Percentiles rank a stretch among this genome's conserved stretches.
These are phyloP conservation scores for Cryptococcus wingfieldii DNA, from an alignment of 1,284 basidiomycete genomes.

Conservation along the genomic window DNA sequence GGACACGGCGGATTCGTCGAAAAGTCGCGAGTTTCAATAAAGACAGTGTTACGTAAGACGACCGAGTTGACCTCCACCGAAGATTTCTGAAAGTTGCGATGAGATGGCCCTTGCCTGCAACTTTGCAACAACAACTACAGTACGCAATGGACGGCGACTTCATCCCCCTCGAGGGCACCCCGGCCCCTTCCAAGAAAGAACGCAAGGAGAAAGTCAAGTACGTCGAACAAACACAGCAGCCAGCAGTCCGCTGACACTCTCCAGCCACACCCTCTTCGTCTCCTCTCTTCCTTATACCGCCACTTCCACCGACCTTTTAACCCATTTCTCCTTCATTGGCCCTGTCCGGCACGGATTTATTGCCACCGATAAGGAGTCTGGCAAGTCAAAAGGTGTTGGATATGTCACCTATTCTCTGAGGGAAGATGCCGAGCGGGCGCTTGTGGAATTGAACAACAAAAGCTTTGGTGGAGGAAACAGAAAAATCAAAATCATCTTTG, in stretches of 20 bases:
- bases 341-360: constrained; percentile 93
- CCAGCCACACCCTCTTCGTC: constrained; percentile 47
- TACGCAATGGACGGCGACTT: constrained; percentile 35
- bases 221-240: constrained; percentile 6
- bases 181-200: constrained; percentile 13
- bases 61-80: not conserved
- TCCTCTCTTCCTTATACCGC: constrained; percentile 72
- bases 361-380: constrained; percentile 65
- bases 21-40: not conserved
- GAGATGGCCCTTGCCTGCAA: no score
- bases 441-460: constrained; percentile 57
- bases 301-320: constrained; percentile 83
- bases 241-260: not conserved
- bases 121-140: not conserved
- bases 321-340: constrained; percentile 91
- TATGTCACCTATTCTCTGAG: constrained; percentile 89
- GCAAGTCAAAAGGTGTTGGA: constrained; percentile 92
- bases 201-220: constrained; percentile 38
- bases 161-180: constrained; percentile 25
- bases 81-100: not conserved
- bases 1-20: not conserved
- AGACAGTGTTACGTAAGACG: not conserved
- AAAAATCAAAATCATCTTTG: constrained; percentile 71
- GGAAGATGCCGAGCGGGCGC: constrained; percentile 79
- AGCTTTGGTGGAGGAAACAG: constrained; percentile 58